Evolutionary conservation across 1,284 basidiomycete genomes (phyloP).

Genomic region (Irpex sp.): DNA sequence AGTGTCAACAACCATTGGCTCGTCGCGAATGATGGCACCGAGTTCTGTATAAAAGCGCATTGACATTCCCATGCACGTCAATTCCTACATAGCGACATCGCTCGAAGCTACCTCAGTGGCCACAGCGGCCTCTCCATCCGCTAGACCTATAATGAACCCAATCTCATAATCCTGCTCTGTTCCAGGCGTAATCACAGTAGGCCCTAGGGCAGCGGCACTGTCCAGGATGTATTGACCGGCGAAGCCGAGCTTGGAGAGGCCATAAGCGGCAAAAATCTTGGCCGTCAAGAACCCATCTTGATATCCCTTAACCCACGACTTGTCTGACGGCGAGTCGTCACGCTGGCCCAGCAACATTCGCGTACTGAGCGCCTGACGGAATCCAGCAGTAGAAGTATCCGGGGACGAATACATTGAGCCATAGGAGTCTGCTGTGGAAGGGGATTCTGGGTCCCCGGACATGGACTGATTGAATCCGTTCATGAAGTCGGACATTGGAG

Average conservation of each 20-base stretch:
- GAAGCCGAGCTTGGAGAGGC: slow-evolving; percentile 63
- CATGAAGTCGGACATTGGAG: slow-evolving; percentile 17
- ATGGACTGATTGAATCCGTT: slow-evolving; percentile 11
- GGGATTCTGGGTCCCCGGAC: background rate
- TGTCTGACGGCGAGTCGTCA: slow-evolving; percentile 7
- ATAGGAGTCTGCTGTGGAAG: background rate
- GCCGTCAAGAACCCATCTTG: slow-evolving; percentile 62
- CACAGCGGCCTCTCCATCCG: slow-evolving; percentile 35
- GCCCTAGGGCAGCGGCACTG: slow-evolving; percentile 36
- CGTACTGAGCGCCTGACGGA: background rate
- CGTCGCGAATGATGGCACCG: slow-evolving; percentile 11
- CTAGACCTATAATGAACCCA: slow-evolving; percentile 45
- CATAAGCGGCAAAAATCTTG: slow-evolving; percentile 53
- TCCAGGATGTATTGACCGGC: slow-evolving; percentile 59
- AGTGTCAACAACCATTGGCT: slow-evolving; percentile 5
- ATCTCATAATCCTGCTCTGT: slow-evolving; percentile 41
- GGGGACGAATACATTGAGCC: background rate
- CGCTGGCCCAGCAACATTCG: background rate
- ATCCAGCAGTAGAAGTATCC: background rate
- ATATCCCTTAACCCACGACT: slow-evolving; percentile 43
- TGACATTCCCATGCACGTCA: background rate
- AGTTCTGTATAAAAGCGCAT: background rate
- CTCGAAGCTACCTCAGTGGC: slow-evolving; percentile 2
- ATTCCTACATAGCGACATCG: background rate
- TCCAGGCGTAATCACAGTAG: slow-evolving; percentile 31